These are phyloP conservation scores for Hemileia vastatrix DNA, from an alignment of 1,284 basidiomycete species.

Conservation along the genomic window DNA sequence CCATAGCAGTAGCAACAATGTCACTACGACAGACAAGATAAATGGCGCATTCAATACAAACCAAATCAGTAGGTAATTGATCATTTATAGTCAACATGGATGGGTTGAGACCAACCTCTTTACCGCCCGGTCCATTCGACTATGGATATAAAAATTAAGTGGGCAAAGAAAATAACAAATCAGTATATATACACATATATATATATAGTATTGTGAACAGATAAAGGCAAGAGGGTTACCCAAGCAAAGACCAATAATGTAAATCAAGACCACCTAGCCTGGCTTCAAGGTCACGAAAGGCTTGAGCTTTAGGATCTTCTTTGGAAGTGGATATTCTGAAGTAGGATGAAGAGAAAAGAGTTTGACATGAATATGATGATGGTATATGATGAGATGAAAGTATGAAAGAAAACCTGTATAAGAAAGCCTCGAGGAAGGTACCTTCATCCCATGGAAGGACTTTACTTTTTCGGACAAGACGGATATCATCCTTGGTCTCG, in stretches of 20 bases:
- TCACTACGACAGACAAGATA: neutral
- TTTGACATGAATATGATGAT: too few relatives aligned
- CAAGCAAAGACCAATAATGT: conserved; percentile 6
- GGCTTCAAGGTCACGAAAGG: neutral
- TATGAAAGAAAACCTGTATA: conserved; percentile 11
- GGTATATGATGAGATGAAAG: too few relatives aligned
- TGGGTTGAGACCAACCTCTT: too few relatives aligned
- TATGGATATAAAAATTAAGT: too few relatives aligned
- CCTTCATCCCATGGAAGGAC: conserved; percentile 12
- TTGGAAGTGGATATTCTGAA: conserved; percentile 5
- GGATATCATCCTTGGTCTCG: conserved; percentile 10
- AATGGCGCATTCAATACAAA: too few relatives aligned
- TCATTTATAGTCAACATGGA: too few relatives aligned
- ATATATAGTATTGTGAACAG: too few relatives aligned
- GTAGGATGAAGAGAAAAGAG: neutral
- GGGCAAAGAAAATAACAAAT: too few relatives aligned
- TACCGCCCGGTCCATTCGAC: too few relatives aligned
- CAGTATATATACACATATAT: too few relatives aligned
- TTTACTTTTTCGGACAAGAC: conserved; percentile 12
- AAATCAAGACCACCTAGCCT: conserved; percentile 3
- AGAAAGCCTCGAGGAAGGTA: conserved; percentile 12
- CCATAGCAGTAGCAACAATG: conserved; percentile 6
- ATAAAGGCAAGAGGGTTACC: too few relatives aligned
- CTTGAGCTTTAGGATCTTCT: conserved; percentile 13
- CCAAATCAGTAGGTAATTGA: too few relatives aligned